Base-by-base conservation (phyloP, 176 grass and related monocot species). In the Tillandsia leiboldiana region DNA sequence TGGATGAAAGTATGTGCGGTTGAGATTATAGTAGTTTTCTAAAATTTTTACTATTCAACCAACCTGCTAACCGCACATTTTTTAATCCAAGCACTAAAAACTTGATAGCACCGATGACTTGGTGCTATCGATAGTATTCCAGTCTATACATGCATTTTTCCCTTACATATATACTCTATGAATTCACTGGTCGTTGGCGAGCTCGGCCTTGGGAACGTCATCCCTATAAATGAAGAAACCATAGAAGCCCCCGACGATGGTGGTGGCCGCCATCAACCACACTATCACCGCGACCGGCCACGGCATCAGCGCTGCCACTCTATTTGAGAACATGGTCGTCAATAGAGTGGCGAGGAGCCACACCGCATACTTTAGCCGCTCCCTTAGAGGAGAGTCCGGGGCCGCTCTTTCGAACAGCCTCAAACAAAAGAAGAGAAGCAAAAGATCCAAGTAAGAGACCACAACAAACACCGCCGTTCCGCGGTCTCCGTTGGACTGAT, bases 221-320 rank as follows among this genome's bases (percentile, higher is more conserved):
- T 42, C 33, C 33, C 33, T 42, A 74, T 61, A 71, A 51, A 72
- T 2, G 62, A 81, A 81, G 13, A 81, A 74, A 0, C 65, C 71
- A 15, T 66, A 62, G 48, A 69, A 81, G 10, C 71, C 78, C 3
- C 78, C 78, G 3, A 12, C 12, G 0, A 59, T 24, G 0, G 71
- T 74, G 1, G 15, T 13, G 13, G 52, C 18, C 0, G 64, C 71
- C 65, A 74, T 81, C 11, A n/a, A 3, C 70, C 71, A 81, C 0
- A 81, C 65, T 1, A 81, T 2, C 0, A 51, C 48, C 0, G 78
- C 64, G 1, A 74, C 23, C 0, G 78, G 53, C 13, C 18, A 18
- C 2, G 64, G 78, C 71, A 74, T 53, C 26, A 81, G 11, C 23
- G 10, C 48, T 11, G 72, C 72, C 11, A 65, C 72, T 14, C 65